Base-by-base conservation (phyloP, 192 early-diverging fungal species). In the Bifiguratus adelaidae region DNA sequence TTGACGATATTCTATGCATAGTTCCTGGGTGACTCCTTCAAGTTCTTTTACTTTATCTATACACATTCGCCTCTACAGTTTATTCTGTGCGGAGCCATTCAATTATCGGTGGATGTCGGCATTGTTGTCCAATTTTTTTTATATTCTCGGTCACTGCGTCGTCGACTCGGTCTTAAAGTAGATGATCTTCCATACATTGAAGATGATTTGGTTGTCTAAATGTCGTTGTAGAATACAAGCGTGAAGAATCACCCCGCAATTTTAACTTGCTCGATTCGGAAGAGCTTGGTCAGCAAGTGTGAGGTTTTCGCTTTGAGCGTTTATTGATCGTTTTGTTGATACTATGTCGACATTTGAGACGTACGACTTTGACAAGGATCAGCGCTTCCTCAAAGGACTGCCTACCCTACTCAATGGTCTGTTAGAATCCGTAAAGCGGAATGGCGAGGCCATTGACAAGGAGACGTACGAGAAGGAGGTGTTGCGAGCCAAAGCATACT, bases 11-110 rank as follows among this genome's bases (percentile, higher is more conserved):
- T n/a, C n/a, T n/a, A n/a, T n/a, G n/a, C 6, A 15, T 67, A 71
- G 76, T 64, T 74, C 19, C 27, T 74, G 29, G 76, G 76, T 18
- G 76, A 78, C 41, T 50, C 67, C 4, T 74, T 74, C 48, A 78
- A 78, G 46, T 59, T 68, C 1, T 72, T 72, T 40, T 78, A 78
- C 37, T 78, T 71, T 40, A 63, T 74, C 13, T 56, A 47, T 44
- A 73, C 67, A 1, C 36, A 52, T 8, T 49, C 70, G 7, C 73
- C 73, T 4, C 48, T 72, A 7, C 76, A 78, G 37, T 78, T 78
- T 23, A 48, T 68, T 45, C 53, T 71, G 2, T 78, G 76, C 34
- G 76, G 72, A 13, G 60, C 60, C 20, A 58, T 78, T 34, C 76
- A 78, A 41, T 60, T 78, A 12, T 55, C 60, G 7, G 59, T 78